Conservation (phyloP, 129 eudicot genomes). For the Chrysanthemum lavandulifolium region DNA sequence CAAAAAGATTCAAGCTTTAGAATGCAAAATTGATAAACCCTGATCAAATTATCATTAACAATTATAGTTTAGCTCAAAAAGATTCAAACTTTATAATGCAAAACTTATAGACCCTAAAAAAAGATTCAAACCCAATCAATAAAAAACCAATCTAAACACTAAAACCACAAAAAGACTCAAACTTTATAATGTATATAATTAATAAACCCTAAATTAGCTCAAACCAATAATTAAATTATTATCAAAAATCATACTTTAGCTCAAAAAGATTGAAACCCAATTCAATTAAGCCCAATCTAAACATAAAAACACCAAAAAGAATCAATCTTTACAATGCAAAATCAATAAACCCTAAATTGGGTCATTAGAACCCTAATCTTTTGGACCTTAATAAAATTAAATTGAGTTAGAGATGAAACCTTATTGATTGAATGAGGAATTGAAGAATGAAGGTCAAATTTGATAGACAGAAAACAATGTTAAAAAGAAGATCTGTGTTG, state of each 20-base stretch:
- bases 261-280: background rate
- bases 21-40: background rate
- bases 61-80: background rate
- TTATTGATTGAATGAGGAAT: background rate
- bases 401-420: background rate
- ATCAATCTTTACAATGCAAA: background rate
- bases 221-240: too few species aligned
- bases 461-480: background rate
- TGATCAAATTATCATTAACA: too few species aligned
- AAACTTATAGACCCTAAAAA: too few species aligned
- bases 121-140: too few species aligned
- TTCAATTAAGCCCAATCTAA: too few species aligned
- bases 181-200: too few species aligned
- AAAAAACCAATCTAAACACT: too few species aligned
- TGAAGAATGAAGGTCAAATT: slow-evolving; percentile 26
- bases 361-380: background rate
- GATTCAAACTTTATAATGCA: too few species aligned
- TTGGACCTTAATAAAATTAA: background rate
- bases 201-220: background rate
- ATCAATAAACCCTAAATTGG: background rate
- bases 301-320: background rate
- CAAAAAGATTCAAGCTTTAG: background rate
- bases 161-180: background rate
- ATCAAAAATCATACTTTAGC: too few species aligned
- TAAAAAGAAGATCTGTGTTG: slow-evolving; percentile 33